Evolutionary conservation across 75 land plant genomes (phyloP).

Genomic region (Sequoia sempervirens): DNA sequence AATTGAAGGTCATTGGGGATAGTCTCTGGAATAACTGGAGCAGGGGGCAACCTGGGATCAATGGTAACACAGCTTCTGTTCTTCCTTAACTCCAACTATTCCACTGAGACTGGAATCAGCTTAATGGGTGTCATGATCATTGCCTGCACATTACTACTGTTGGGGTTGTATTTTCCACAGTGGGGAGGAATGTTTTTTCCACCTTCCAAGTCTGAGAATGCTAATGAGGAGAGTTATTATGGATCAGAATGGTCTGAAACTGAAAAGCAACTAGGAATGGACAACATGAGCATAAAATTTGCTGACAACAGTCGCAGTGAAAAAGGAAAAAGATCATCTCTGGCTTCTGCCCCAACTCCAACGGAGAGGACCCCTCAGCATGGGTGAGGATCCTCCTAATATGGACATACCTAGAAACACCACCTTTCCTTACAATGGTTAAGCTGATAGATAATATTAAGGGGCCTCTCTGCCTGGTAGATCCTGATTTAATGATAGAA

Average conservation of each 20-base stretch:
- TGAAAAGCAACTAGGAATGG: conserved; percentile 51
- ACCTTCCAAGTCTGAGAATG: conserved; percentile 30
- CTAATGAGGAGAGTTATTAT: conserved; percentile 63
- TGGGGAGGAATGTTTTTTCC: conserved; percentile 80
- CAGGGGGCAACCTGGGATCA: conserved; percentile 65
- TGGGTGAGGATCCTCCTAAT: neutral
- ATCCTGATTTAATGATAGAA: too few relatives aligned
- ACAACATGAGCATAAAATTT: conserved; percentile 50
- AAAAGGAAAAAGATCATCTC: conserved; percentile 26
- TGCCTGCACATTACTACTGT: conserved; percentile 37
- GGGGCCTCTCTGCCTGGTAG: too few relatives aligned
- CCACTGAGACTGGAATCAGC: conserved; percentile 34
- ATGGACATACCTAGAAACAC: neutral
- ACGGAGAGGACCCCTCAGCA: conserved; percentile 1
- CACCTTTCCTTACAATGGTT: too few relatives aligned
- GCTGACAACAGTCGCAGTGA: conserved; percentile 69
- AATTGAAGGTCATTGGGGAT: conserved; percentile 49
- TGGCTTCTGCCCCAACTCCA: conserved; percentile 23
- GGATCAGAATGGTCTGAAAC: conserved; percentile 50
- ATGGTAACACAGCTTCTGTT: conserved; percentile 61
- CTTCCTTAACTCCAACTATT: conserved; percentile 47
- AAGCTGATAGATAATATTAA: too few relatives aligned
- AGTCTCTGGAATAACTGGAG: conserved; percentile 71
- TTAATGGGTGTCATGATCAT: conserved; percentile 64
- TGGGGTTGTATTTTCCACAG: conserved; percentile 57